Conservation (phyloP, 1,284 basidiomycete genomes). For the Sporisorium iseilematis-ciliati region DNA sequence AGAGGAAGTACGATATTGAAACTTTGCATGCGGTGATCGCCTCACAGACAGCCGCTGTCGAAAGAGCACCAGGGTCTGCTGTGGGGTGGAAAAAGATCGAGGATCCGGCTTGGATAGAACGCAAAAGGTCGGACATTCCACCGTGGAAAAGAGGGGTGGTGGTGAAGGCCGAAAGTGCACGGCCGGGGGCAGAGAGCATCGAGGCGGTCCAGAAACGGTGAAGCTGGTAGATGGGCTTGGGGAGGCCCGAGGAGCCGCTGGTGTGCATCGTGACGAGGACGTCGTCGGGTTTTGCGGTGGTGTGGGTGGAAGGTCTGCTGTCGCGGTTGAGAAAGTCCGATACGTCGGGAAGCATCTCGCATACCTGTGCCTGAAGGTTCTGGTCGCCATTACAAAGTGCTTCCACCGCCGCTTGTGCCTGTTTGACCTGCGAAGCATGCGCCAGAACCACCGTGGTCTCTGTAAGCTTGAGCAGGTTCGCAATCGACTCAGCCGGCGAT, state of each 20-base stretch:
- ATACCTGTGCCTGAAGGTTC: not conserved
- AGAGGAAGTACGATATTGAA: conserved; percentile 64
- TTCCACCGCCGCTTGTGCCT: conserved; percentile 52
- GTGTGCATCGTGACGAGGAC: conserved; percentile 76
- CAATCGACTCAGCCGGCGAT: conserved; percentile 74
- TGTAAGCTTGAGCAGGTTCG: conserved; percentile 75
- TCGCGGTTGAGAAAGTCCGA: not conserved
- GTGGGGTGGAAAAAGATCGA: conserved; percentile 71
- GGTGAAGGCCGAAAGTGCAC: conserved; percentile 69
- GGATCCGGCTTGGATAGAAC: conserved; percentile 70
- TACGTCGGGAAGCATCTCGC: conserved; percentile 22
- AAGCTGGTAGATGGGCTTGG: conserved; percentile 70
- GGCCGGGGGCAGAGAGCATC: conserved; percentile 42
- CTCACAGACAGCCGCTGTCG: conserved; percentile 63
- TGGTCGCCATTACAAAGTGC: not conserved
- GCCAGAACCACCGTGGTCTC: conserved; percentile 73
- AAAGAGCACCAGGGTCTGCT: conserved; percentile 66
- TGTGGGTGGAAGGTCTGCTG: not conserved
- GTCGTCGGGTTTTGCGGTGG: conserved; percentile 59
- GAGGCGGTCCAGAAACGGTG: conserved; percentile 62
- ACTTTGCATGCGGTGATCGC: conserved; percentile 64
- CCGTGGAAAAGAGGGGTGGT: conserved; percentile 72
- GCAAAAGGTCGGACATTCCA: conserved; percentile 71
- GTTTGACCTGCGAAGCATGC: conserved; percentile 70
- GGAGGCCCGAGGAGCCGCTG: conserved; percentile 75